Evolutionary conservation across 1,284 basidiomycete genomes (phyloP).

Genomic region (Leccinum solheimii): DNA sequence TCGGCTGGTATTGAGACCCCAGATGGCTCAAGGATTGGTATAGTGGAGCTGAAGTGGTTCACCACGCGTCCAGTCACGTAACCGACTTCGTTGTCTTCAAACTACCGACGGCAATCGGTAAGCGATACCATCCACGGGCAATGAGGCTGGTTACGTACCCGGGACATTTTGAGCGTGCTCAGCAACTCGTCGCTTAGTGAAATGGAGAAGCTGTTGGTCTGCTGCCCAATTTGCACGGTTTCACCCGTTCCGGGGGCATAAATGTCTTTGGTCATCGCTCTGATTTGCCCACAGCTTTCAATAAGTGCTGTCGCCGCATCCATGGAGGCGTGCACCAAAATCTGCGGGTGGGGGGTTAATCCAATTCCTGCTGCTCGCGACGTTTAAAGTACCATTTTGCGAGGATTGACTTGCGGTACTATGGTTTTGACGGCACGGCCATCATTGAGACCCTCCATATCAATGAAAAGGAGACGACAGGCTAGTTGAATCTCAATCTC

Average conservation of each 20-base stretch:
- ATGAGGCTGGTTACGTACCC: slow-evolving; percentile 51
- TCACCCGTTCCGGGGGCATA: slow-evolving; percentile 77
- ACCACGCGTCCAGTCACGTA: slow-evolving; percentile 86
- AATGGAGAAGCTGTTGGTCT: slow-evolving; percentile 93
- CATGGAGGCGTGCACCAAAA: slow-evolving; percentile 79
- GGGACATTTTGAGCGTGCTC: slow-evolving; percentile 81
- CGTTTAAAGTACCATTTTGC: slow-evolving; percentile 73
- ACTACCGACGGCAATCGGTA: slow-evolving; percentile 47
- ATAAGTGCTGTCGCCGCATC: slow-evolving; percentile 72
- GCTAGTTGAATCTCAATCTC: slow-evolving; percentile 74
- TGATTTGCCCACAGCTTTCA: slow-evolving; percentile 77
- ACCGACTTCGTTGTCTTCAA: slow-evolving; percentile 96
- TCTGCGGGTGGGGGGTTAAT: slow-evolving; percentile 47
- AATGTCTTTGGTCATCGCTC: slow-evolving; percentile 89
- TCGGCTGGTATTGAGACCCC: slow-evolving; percentile 37
- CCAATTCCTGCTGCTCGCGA: slow-evolving; percentile 6
- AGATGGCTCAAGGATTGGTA: slow-evolving; percentile 68
- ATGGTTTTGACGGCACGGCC: slow-evolving; percentile 97
- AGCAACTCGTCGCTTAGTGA: slow-evolving; percentile 89
- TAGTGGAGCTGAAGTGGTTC: slow-evolving; percentile 76
- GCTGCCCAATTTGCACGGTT: slow-evolving; percentile 88
- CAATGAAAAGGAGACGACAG: slow-evolving; percentile 87
- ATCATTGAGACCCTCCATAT: slow-evolving; percentile 95
- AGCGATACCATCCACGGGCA: background rate
- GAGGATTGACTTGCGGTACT: slow-evolving; percentile 93